A percentile compares a stretch with the other conserved stretches of the same genome.
phyloP scores from a whole-genome alignment of 768 basidiomycete genomes.

The Cyathus striatus region DNA sequence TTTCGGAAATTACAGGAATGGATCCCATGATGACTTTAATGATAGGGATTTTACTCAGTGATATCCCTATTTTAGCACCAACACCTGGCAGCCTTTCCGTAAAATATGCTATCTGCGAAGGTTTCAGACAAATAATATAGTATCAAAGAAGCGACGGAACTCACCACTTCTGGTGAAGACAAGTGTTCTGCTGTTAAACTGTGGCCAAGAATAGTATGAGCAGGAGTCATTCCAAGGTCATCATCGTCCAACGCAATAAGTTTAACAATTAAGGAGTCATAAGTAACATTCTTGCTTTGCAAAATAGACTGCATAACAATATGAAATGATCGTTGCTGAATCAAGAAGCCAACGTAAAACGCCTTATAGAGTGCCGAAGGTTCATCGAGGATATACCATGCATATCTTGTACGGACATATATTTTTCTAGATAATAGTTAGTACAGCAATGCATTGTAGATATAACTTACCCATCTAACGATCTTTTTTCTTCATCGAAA shows the following conservation, averaged over 20 bases:
- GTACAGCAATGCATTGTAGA: neutral
- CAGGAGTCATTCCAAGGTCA: slow-evolving; percentile 24
- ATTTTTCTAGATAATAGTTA: slow-evolving; percentile 39
- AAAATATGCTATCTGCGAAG: too few species aligned
- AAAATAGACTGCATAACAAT: slow-evolving; percentile 35
- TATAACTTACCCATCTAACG: slow-evolving; percentile 40
- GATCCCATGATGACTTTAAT: too few species aligned
- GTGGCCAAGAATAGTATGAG: slow-evolving; percentile 36
- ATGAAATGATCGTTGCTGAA: slow-evolving; percentile 44
- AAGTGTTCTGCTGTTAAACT: slow-evolving; percentile 36
- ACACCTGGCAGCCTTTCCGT: too few species aligned
- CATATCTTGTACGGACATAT: slow-evolving; percentile 53
- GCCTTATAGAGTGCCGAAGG: slow-evolving; percentile 42
- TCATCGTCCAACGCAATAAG: slow-evolving; percentile 21
- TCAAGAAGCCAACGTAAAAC: slow-evolving; percentile 44
- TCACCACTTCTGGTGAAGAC: slow-evolving; percentile 40
- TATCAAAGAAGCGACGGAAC: too few species aligned
- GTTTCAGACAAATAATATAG: too few species aligned
- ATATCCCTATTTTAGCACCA: too few species aligned
- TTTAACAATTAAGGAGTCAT: slow-evolving; percentile 29
- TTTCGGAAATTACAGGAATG: too few species aligned
- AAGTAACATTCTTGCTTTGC: slow-evolving; percentile 26
- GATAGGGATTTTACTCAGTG: too few species aligned
- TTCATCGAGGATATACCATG: slow-evolving; percentile 65
- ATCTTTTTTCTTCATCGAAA: slow-evolving; percentile 16